Evolutionary conservation across 768 basidiomycete species (phyloP).

Genomic region (Phlebiopsis gigantea): DNA sequence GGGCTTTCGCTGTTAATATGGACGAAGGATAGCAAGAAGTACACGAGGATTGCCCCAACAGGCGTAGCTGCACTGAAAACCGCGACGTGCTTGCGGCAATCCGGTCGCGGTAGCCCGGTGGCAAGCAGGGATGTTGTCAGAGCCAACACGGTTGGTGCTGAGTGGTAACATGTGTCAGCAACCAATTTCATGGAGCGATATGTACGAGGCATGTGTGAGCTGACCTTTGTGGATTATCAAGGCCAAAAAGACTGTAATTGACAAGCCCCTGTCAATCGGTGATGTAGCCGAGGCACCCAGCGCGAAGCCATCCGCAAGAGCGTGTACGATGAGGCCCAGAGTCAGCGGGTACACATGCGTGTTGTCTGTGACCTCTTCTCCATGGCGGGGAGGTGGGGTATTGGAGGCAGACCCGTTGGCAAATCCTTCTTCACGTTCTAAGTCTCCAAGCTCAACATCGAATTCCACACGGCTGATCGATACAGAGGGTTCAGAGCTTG

Average conservation of each 20-base stretch:
- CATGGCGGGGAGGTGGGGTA: background rate
- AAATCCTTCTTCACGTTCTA: conserved; percentile 39
- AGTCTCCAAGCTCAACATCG: conserved; percentile 58
- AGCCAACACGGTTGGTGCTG: conserved; percentile 89
- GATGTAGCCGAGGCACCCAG: conserved; percentile 67
- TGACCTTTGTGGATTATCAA: conserved; percentile 87
- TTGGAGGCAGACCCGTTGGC: conserved; percentile 7
- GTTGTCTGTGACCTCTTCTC: conserved; percentile 22
- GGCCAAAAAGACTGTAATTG: conserved; percentile 85
- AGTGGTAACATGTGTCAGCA: background rate
- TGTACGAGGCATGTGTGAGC: no score
- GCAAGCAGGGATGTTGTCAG: conserved; percentile 82
- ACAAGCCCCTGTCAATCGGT: conserved; percentile 38
- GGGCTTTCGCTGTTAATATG: conserved; percentile 38
- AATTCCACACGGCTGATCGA: conserved; percentile 37
- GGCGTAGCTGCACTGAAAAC: conserved; percentile 86
- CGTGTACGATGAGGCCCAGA: conserved; percentile 83
- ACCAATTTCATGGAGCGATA: background rate
- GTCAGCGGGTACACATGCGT: conserved; percentile 65
- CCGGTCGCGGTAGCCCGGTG: conserved; percentile 56
- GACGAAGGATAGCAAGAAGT: conserved; percentile 53
- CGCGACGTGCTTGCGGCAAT: conserved; percentile 70
- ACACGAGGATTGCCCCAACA: conserved; percentile 73
- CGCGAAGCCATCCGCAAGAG: conserved; percentile 87
- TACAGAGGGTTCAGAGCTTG: conserved; percentile 14